A percentile compares a stretch with the other conserved stretches of the same genome.
These are phyloP conservation scores for Clathrus columnatus DNA, from an alignment of 768 basidiomycete genomes.

Conservation along the genomic window DNA sequence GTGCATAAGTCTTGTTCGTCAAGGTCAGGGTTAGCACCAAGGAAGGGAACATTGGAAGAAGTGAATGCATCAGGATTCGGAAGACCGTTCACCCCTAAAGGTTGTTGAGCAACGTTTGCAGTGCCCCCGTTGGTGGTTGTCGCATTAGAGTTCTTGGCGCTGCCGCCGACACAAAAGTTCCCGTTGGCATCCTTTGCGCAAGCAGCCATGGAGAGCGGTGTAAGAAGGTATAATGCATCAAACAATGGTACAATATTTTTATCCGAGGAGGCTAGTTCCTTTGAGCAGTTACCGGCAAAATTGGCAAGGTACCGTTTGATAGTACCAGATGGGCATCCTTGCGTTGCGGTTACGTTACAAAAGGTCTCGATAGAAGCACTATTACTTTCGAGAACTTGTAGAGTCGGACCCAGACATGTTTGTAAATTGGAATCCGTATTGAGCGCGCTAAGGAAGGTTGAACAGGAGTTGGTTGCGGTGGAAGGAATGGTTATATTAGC, in stretches of 20 bases:
- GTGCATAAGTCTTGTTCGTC: slow-evolving; percentile 58
- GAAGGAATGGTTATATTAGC: slow-evolving; percentile 53
- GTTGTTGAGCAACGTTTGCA: slow-evolving; percentile 9
- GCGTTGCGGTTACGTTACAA: slow-evolving; percentile 27
- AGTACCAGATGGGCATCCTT: slow-evolving; percentile 45
- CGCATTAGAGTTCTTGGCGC: slow-evolving; percentile 18
- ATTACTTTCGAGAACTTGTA: slow-evolving; percentile 28
- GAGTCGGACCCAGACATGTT: slow-evolving; percentile 56
- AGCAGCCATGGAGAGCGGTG: slow-evolving; percentile 55
- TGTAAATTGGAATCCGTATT: slow-evolving; percentile 51
- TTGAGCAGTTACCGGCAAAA: slow-evolving; percentile 64
- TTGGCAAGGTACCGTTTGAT: slow-evolving; percentile 53
- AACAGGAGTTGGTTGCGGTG: slow-evolving; percentile 48
- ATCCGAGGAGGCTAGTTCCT: slow-evolving; percentile 56
- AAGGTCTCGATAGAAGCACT: slow-evolving; percentile 46
- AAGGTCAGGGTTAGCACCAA: slow-evolving; percentile 56
- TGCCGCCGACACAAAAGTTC: slow-evolving; percentile 48
- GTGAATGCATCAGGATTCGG: slow-evolving; percentile 51
- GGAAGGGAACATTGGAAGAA: slow-evolving; percentile 64
- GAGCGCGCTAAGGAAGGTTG: slow-evolving; percentile 48
- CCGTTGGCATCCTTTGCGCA: slow-evolving; percentile 70
- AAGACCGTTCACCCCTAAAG: slow-evolving; percentile 10
- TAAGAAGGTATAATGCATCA: slow-evolving; percentile 68
- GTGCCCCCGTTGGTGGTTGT: slow-evolving; percentile 14
- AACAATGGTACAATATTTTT: slow-evolving; percentile 53